These are phyloP conservation scores for Rhizopogon vulgaris DNA, from an alignment of 768 basidiomycete species.

Conservation along the genomic window DNA sequence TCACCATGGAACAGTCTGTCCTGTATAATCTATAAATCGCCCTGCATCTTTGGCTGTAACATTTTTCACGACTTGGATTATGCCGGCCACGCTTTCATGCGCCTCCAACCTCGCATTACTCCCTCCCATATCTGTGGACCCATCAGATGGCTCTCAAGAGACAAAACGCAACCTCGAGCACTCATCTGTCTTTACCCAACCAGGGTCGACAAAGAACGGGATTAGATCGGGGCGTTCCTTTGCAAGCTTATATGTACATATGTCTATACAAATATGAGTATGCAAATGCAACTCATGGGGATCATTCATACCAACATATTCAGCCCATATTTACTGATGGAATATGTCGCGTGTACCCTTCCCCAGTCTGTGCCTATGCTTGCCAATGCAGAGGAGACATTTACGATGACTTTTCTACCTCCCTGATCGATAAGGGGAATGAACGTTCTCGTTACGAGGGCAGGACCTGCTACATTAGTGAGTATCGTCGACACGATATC, in stretches of 20 bases:
- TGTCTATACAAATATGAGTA: conserved; percentile 15
- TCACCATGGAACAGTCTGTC: conserved; percentile 27
- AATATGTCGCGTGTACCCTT: conserved; percentile 24
- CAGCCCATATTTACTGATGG: conserved; percentile 31
- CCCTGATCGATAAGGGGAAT: conserved; percentile 29
- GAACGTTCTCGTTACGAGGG: conserved; percentile 27
- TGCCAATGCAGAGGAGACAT: conserved; percentile 26
- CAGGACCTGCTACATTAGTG: conserved; percentile 30
- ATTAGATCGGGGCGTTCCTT: conserved; percentile 28
- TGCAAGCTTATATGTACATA: conserved; percentile 34
- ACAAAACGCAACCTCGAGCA: background rate
- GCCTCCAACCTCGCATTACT: conserved; percentile 21
- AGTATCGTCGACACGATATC: conserved; percentile 19
- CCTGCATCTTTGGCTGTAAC: conserved; percentile 23
- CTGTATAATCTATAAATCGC: conserved; percentile 26
- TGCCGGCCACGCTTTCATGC: conserved; percentile 22
- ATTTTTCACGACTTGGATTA: conserved; percentile 21
- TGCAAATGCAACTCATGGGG: background rate
- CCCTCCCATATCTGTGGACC: conserved; percentile 29
- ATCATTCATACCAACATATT: conserved; percentile 32
- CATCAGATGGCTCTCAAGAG: background rate
- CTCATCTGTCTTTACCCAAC: conserved; percentile 35
- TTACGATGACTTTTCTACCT: conserved; percentile 27
- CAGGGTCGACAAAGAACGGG: conserved; percentile 27
- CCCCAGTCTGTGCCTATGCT: conserved; percentile 28